phyloP scores from a whole-genome alignment of 352 stramenopile genomes.

The Phytophthora citricola region DNA sequence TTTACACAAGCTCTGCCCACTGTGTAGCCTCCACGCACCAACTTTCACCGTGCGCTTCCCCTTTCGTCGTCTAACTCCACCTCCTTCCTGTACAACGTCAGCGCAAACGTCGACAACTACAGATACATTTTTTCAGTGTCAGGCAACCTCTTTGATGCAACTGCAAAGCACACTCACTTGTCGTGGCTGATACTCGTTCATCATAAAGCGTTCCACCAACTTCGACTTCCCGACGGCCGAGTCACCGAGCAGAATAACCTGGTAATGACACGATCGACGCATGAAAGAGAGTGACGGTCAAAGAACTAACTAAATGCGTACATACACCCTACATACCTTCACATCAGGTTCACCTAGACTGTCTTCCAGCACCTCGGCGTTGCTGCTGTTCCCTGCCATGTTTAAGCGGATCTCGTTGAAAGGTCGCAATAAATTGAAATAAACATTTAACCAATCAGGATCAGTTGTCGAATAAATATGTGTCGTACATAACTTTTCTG shows the following conservation, averaged over 20 bases:
- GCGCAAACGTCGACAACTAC: slow-evolving; percentile 94
- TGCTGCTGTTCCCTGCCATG: slow-evolving; percentile 23
- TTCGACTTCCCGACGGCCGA: slow-evolving; percentile 96
- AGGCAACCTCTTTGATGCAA: not conserved
- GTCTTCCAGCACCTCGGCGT: slow-evolving; percentile 37
- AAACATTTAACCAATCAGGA: slow-evolving; percentile 3
- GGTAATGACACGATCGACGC: not conserved
- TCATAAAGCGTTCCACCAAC: slow-evolving; percentile 95
- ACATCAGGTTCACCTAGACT: slow-evolving; percentile 68
- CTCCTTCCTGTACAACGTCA: slow-evolving; percentile 95
- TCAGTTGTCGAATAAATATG: no score
- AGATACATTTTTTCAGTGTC: not conserved
- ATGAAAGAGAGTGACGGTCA: not conserved
- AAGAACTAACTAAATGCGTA: not conserved
- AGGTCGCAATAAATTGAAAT: slow-evolving; percentile 91
- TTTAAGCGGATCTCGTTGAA: slow-evolving; percentile 70
- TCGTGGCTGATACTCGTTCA: slow-evolving; percentile 95
- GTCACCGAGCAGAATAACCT: slow-evolving; percentile 95
- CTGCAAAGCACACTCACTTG: slow-evolving; percentile 44
- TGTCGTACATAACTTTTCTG: slow-evolving; percentile 18
- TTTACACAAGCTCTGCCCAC: not conserved
- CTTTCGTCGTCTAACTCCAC: slow-evolving; percentile 75
- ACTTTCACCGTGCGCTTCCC: slow-evolving; percentile 68
- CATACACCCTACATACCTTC: slow-evolving; percentile 39
- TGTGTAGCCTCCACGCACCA: slow-evolving; percentile 36